A percentile compares a stretch with the other conserved stretches of the same genome.
Evolutionary conservation across 1,139 yeast species (phyloP).

Genomic region (Yamadazyma buinensis): DNA sequence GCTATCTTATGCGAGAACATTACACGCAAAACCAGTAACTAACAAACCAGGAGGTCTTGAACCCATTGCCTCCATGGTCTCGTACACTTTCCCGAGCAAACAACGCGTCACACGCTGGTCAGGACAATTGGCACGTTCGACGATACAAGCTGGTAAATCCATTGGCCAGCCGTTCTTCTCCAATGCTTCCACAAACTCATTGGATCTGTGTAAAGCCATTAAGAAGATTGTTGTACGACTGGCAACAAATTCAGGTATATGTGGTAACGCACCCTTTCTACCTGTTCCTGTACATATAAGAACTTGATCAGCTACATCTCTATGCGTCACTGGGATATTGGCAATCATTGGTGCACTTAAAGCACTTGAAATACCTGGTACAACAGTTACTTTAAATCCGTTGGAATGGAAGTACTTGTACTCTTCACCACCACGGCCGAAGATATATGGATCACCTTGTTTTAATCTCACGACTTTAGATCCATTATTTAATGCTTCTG

Average conservation of each 20-base stretch:
- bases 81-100: slow-evolving; percentile 58
- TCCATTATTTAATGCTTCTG: slow-evolving; percentile 61
- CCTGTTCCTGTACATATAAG: slow-evolving; percentile 95
- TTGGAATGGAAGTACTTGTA: slow-evolving; percentile 59
- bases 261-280: slow-evolving; percentile 77
- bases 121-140: slow-evolving; percentile 90
- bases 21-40: slow-evolving; percentile 79
- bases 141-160: slow-evolving; percentile 73
- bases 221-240: slow-evolving; percentile 81
- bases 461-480: slow-evolving; percentile 81
- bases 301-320: slow-evolving; percentile 91
- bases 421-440: slow-evolving; percentile 97
- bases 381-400: slow-evolving; percentile 68
- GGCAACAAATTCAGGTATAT: slow-evolving; percentile 66
- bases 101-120: slow-evolving; percentile 88
- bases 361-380: slow-evolving; percentile 91
- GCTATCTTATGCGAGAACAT: slow-evolving; percentile 13
- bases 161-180: slow-evolving; percentile 61
- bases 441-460: slow-evolving; percentile 96
- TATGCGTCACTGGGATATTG: slow-evolving; percentile 84
- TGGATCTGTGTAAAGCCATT: slow-evolving; percentile 86
- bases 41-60: slow-evolving; percentile 92
- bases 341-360: slow-evolving; percentile 87
- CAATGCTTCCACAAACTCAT: slow-evolving; percentile 60
- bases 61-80: slow-evolving; percentile 76